These are phyloP conservation scores for Aspergillus bombycis DNA, from an alignment of 2,329 filamentous ascomycete genomes.

Conservation along the genomic window DNA sequence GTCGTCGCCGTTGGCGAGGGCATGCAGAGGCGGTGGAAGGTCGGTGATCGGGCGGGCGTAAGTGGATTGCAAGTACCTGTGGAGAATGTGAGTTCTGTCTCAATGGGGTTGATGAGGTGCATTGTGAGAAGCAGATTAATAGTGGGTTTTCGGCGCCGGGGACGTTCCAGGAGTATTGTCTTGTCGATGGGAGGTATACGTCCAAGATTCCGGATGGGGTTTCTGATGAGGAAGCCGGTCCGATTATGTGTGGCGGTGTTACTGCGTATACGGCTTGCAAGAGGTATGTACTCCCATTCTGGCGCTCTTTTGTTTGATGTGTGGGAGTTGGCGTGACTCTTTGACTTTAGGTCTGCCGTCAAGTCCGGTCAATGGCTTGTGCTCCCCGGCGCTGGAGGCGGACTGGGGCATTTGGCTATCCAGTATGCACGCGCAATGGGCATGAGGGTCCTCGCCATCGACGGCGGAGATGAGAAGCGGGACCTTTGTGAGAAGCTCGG, in stretches of 20 bases:
- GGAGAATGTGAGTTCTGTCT: slow-evolving; percentile 24
- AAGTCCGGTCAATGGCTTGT: slow-evolving; percentile 31
- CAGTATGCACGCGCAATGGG: slow-evolving; percentile 95
- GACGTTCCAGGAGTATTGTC: slow-evolving; percentile 25
- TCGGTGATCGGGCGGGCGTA: slow-evolving; percentile 29
- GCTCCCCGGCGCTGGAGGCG: slow-evolving; percentile 46
- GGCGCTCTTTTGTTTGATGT: too few species aligned
- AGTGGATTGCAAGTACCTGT: slow-evolving; percentile 25
- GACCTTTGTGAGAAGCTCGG: slow-evolving; percentile 69
- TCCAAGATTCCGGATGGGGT: slow-evolving; percentile 24
- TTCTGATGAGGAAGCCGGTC: slow-evolving; percentile 21
- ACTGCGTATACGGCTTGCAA: slow-evolving; percentile 28
- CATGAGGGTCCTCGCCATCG: slow-evolving; percentile 76
- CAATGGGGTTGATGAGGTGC: slow-evolving; percentile 19
- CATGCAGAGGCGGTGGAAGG: slow-evolving; percentile 18
- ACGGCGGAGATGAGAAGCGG: slow-evolving; percentile 79
- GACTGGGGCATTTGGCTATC: slow-evolving; percentile 75
- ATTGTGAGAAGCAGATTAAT: slow-evolving; percentile 20
- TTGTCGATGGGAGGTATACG: slow-evolving; percentile 20
- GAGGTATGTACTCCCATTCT: not conserved
- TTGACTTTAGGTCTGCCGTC: slow-evolving; percentile 35
- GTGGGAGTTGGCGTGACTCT: not conserved
- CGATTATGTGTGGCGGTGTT: slow-evolving; percentile 27
- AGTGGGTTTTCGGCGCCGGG: slow-evolving; percentile 23
- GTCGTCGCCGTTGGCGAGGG: slow-evolving; percentile 40